A percentile compares a stretch with the other conserved stretches of the same genome.
These are phyloP conservation scores for Aspergillus ochraceus DNA, from an alignment of 2,329 filamentous ascomycete species.

Conservation along the genomic window DNA sequence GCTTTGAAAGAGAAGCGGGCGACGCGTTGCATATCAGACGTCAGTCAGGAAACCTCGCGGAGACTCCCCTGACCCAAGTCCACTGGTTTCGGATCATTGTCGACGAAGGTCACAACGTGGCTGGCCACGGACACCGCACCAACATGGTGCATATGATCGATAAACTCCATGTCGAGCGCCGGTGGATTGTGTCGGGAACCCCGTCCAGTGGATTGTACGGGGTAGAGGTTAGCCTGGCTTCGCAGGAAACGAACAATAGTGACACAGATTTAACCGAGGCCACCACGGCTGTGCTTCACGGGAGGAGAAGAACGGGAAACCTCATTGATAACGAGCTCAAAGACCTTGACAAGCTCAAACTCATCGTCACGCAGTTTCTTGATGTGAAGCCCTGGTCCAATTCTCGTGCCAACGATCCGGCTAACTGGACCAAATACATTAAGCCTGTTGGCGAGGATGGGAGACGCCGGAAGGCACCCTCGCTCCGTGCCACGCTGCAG, in stretches of 20 bases:
- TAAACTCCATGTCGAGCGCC: constrained; percentile 62
- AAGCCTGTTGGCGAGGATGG: constrained; percentile 61
- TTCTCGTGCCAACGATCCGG: constrained; percentile 56
- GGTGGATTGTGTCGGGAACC: constrained; percentile 90
- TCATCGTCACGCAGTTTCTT: constrained; percentile 69
- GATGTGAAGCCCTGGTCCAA: constrained; percentile 78
- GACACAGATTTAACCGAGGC: constrained; percentile 37
- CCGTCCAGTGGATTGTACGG: constrained; percentile 82
- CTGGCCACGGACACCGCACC: constrained; percentile 63
- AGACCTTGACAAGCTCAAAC: constrained; percentile 66
- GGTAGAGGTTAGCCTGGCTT: constrained; percentile 61
- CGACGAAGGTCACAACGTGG: constrained; percentile 87
- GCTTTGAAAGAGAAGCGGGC: constrained; percentile 68
- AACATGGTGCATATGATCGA: constrained; percentile 57
- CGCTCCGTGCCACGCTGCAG: constrained; percentile 68
- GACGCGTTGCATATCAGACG: constrained; percentile 52
- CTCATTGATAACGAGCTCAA: constrained; percentile 56
- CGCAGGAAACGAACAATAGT: constrained; percentile 37
- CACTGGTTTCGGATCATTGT: constrained; percentile 89
- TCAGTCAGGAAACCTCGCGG: constrained; percentile 47
- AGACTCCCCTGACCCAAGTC: constrained; percentile 66
- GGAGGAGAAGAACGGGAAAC: constrained; percentile 39
- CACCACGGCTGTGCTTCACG: constrained; percentile 31
- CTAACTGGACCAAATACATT: constrained; percentile 73
- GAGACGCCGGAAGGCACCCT: constrained; percentile 41